Conservation (phyloP, 1,284 basidiomycete genomes). For the Moesziomyces globuligerus region DNA sequence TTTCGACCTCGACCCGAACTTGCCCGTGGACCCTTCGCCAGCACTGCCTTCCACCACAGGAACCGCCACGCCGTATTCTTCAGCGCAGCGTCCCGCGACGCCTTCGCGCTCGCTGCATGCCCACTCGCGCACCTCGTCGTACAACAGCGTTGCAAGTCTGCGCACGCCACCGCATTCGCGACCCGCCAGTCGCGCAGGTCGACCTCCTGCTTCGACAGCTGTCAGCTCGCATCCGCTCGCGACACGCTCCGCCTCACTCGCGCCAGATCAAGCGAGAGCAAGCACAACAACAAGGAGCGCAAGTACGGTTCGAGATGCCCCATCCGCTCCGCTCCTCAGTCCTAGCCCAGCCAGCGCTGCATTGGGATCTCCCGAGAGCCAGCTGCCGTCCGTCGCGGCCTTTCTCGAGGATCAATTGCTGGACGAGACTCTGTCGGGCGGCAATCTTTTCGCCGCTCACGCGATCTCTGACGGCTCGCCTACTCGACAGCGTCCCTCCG, state of each 20-base stretch:
- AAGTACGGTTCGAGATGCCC: conserved; percentile 1
- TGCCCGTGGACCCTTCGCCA: conserved; percentile 26
- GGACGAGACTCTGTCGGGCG: not conserved
- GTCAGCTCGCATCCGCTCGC: conserved; percentile 12
- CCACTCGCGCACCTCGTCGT: conserved; percentile 30
- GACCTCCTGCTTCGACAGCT: conserved; percentile 1
- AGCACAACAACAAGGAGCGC: conserved; percentile 1
- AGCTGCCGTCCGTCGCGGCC: conserved; percentile 19
- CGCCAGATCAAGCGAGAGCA: conserved; percentile 10
- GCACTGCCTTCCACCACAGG: conserved; percentile 1
- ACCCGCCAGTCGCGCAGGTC: conserved; percentile 34
- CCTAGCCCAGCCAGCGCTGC: conserved; percentile 16
- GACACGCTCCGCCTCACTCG: conserved; percentile 14
- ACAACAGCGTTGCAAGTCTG: conserved; percentile 16
- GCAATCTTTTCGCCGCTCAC: not conserved
- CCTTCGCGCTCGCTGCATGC: conserved; percentile 21
- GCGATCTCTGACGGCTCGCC: conserved; percentile 12
- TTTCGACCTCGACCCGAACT: conserved; percentile 50
- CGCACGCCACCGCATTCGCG: conserved; percentile 38
- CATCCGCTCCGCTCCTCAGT: conserved; percentile 12
- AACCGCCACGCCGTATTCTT: not conserved
- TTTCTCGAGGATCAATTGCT: conserved; percentile 34
- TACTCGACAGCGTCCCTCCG: conserved; percentile 17
- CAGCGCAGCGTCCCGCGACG: conserved; percentile 22
- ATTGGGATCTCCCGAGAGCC: conserved; percentile 2